Base-by-base conservation (phyloP, 2,329 filamentous ascomycete species). In the Blastomyces silverae region DNA sequence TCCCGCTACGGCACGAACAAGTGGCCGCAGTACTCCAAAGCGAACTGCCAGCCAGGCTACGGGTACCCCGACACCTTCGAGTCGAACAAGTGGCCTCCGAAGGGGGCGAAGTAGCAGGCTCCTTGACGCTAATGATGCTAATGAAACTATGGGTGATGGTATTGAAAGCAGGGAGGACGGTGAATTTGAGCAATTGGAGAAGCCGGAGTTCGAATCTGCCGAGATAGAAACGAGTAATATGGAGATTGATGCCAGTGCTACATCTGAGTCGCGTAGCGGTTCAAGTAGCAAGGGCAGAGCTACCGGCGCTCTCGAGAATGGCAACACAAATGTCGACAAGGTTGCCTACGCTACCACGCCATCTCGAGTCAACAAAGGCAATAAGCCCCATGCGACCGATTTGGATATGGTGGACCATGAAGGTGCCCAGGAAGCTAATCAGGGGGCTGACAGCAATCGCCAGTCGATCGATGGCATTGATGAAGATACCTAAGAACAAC, bases 21-120 rank as follows among this genome's bases (percentile, higher is more conserved):
- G 70, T 64, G 73, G 75, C 52, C 76, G 76, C 61, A 73, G 70
- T 60, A 78, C 76, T 2, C 77, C 77, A 22, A 73, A 74, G 22
- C 70, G 74, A 66, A 67, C 71, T 8, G 72, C 73, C 6, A 71
- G 67, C 52, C 68, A 77, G 20, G 66, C 71, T 34, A 66, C 69
- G 10, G 67, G 69, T 46, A 77, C 75, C 0, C 75, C 76, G 10
- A 72, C 72, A 0, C 67, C 67, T 13, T 72, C 63, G 22, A 56
- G 64, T 52, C 59, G 65, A 64, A 48, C 71, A 56, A 68, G 69
- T 13, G 71, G 70, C 64, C 69, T 73, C 25, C 71, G 76, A 60
- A 75, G 77, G 42, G 75, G 76, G 10, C 73, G 77, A 7, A 78
- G 76, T 63, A 56, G 69, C 69, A 50, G 64, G 28, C 34, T 64